Percentiles rank a stretch among this genome's conserved stretches.
Conservation (phyloP, 2,329 filamentous ascomycete species). For the Neophaeococcomyces aloes region DNA sequence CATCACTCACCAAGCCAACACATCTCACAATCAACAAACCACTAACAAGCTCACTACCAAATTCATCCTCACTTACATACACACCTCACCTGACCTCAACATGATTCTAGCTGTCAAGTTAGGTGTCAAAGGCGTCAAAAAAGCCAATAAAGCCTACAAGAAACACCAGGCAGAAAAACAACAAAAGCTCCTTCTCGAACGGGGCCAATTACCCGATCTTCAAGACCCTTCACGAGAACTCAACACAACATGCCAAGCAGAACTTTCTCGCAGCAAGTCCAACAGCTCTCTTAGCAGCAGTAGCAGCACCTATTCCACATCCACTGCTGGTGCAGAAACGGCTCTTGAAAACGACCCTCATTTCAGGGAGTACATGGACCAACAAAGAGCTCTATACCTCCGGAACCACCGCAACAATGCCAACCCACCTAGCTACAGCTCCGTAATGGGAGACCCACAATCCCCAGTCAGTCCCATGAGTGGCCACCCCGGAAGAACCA, state of each 20-base stretch:
- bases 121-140: background rate
- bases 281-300: background rate
- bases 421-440: constrained; percentile 1
- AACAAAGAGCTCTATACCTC: constrained; percentile 3
- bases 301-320: background rate
- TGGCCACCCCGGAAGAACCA: too few species aligned
- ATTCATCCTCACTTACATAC: too few species aligned
- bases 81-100: background rate
- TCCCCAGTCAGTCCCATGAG: background rate
- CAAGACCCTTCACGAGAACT: constrained; percentile 5
- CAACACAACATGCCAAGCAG: background rate
- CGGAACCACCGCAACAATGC: background rate
- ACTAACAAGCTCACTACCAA: too few species aligned
- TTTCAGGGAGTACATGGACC: constrained; percentile 5
- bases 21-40: too few species aligned
- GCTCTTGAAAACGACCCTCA: constrained; percentile 4
- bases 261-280: background rate
- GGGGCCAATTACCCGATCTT: constrained; percentile 1
- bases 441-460: background rate
- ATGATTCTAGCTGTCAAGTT: background rate
- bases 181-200: constrained; percentile 1
- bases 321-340: background rate
- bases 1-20: too few species aligned
- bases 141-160: constrained; percentile 3
- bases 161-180: constrained; percentile 3